Conservation (phyloP, 1,284 basidiomycete genomes). For the Rhizoctonia solani region DNA sequence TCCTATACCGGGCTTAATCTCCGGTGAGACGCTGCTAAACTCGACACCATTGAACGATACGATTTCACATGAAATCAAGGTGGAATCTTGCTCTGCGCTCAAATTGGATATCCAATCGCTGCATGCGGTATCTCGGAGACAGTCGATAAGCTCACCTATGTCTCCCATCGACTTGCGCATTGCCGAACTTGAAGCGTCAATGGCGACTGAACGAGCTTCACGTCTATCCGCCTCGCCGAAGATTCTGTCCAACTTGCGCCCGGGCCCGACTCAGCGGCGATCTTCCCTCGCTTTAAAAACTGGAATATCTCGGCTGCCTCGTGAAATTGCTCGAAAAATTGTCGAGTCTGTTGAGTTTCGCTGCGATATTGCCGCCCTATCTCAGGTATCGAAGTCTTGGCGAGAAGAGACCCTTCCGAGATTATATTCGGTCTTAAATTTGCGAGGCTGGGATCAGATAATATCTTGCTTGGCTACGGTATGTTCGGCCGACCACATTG, state of each 20-base stretch:
- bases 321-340: constrained; percentile 20
- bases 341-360: constrained; percentile 6
- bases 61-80: background rate
- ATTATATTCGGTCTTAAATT: constrained; percentile 13
- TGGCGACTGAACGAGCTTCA: constrained; percentile 14
- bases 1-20: constrained; percentile 7
- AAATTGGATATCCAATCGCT: background rate
- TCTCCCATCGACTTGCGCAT: constrained; percentile 25
- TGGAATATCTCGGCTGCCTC: constrained; percentile 19
- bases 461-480: constrained; percentile 20
- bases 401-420: constrained; percentile 5
- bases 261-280: background rate
- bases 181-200: constrained; percentile 23
- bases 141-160: background rate
- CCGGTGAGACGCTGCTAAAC: background rate
- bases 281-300: background rate
- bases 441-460: constrained; percentile 32
- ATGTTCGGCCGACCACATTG: background rate
- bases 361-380: constrained; percentile 8
- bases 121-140: background rate
- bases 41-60: background rate
- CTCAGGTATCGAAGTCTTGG: constrained; percentile 28
- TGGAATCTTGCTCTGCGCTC: background rate
- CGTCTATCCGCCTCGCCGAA: constrained; percentile 24
- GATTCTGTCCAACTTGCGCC: constrained; percentile 17